These are phyloP conservation scores for Pleurotus pulmonarius DNA, from an alignment of 768 basidiomycete species.

Conservation along the genomic window DNA sequence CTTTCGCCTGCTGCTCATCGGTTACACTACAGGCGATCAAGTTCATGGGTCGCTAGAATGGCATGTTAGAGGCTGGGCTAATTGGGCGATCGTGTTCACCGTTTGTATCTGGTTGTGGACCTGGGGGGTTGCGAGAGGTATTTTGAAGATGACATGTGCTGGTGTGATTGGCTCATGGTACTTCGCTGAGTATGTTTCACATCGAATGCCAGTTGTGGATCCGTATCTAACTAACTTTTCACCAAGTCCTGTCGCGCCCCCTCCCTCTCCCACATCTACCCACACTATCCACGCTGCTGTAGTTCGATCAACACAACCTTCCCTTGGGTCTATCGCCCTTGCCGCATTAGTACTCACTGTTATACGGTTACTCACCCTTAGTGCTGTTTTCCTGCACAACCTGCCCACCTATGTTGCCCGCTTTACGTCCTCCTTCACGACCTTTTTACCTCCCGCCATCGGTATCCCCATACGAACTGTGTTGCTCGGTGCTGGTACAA, in stretches of 20 bases:
- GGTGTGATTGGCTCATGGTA: constrained; percentile 93
- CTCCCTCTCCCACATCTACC: constrained; percentile 54
- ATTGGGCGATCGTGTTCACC: constrained; percentile 49
- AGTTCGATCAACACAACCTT: constrained; percentile 75
- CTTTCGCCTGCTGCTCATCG: constrained; percentile 73
- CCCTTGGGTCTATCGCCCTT: constrained; percentile 75
- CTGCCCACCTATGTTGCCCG: constrained; percentile 53
- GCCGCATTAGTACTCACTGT: constrained; percentile 73
- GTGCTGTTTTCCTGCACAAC: constrained; percentile 47
- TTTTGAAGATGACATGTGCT: constrained; percentile 71
- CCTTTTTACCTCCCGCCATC: constrained; percentile 1
- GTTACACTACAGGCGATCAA: constrained; percentile 35
- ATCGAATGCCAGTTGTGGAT: neutral
- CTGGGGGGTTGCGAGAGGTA: constrained; percentile 77
- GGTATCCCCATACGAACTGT: constrained; percentile 1
- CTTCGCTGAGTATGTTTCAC: constrained; percentile 51
- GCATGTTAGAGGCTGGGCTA: constrained; percentile 35
- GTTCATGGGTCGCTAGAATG: constrained; percentile 30
- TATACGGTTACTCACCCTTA: constrained; percentile 54
- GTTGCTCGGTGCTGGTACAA: constrained; percentile 2
- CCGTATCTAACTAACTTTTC: neutral
- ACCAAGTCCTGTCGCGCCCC: constrained; percentile 28
- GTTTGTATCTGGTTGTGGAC: constrained; percentile 65
- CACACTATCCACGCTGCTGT: constrained; percentile 77
- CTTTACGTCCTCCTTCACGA: constrained; percentile 17